Base-by-base conservation (phyloP, 129 eudicot species). In the Kitagawia praeruptora region DNA sequence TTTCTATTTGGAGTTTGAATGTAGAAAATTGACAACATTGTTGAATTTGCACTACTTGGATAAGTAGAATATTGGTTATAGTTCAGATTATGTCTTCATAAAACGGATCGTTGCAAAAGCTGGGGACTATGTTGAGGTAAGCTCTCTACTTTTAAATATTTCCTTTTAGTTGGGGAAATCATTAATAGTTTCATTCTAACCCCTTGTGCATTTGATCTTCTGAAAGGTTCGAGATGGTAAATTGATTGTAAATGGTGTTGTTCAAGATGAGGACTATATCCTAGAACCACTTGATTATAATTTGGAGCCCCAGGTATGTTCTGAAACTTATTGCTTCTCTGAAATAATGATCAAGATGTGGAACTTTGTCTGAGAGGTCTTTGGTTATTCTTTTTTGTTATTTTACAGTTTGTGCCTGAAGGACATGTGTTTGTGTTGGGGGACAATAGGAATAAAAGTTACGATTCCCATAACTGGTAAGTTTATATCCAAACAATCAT, bases 371-470 rank as follows among this genome's bases (percentile, higher is more conserved):
- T 56, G 42, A 23, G 70, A n/a, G 23, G n/a, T 34, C 64, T 48
- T 48, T 75, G 25, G 70, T 53, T 80, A 48, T 21, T n/a, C 42
- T 45, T 71, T 34, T 56, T 84, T 31, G 37, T 79, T 75, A 49
- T 73, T 75, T 28, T 83, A 73, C 82, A 94, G 98, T 77, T 95
- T 86, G 97, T 95, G 44, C 98, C 98, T 31, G 93, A 95, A 67
- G 98, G 96, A 41, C 92, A 83, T 76, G 98, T 95, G 61, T 95
- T 92, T 80, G 98, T 95, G 78, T 77, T 95, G 96, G 98, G 98
- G 44, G 98, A 95, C 88, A 95, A 95, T 71, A 94, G 97, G 51
- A 95, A 95, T 79, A 90, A 87, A 86, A 95, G 98, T 80, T 90
- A 85, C 70, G 98, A 95, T 85, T 95, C 98, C 0, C 98, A 92